A percentile compares a stretch with the other conserved stretches of the same genome.
Conservation (phyloP, 108 stramenopile genomes). For the Fistulifera pelliculosa region DNA sequence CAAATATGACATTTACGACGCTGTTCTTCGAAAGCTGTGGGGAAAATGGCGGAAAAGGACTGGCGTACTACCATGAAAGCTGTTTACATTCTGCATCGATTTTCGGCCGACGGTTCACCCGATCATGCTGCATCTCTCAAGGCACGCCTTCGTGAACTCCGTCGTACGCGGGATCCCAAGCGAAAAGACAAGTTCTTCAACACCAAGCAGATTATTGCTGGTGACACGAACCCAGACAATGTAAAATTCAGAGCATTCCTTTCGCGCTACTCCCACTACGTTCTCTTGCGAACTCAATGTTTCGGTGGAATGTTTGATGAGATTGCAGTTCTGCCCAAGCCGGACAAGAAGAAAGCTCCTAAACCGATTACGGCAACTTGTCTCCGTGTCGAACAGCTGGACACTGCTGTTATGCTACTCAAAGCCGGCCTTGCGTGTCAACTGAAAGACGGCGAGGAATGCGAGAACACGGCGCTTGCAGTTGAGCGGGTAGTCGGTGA, state of each 20-base stretch:
- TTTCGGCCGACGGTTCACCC: conserved; percentile 75
- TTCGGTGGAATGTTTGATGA: conserved; percentile 84
- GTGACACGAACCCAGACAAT: conserved; percentile 55
- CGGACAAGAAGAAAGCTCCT: conserved; percentile 34
- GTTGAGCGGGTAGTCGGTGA: conserved; percentile 82
- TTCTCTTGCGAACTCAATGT: conserved; percentile 79
- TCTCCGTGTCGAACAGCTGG: conserved; percentile 68
- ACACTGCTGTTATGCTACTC: conserved; percentile 71
- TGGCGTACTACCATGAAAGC: conserved; percentile 80
- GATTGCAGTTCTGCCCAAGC: conserved; percentile 33
- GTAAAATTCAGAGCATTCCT: conserved; percentile 66
- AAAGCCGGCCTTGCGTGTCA: conserved; percentile 78
- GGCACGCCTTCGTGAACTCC: conserved; percentile 74
- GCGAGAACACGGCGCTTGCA: conserved; percentile 81
- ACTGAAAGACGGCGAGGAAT: conserved; percentile 78
- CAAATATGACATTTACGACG: conserved; percentile 85
- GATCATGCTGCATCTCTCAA: conserved; percentile 80
- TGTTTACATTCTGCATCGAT: conserved; percentile 82
- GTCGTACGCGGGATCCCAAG: conserved; percentile 82
- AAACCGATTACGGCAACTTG: conserved; percentile 57
- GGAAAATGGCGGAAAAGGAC: conserved; percentile 88
- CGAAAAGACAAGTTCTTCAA: conserved; percentile 81
- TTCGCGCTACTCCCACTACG: conserved; percentile 85
- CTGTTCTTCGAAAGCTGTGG: conserved; percentile 84
- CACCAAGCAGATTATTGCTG: conserved; percentile 67